phyloP scores from a whole-genome alignment of 306 rosid genomes.

The Lathyrus oleraceus region DNA sequence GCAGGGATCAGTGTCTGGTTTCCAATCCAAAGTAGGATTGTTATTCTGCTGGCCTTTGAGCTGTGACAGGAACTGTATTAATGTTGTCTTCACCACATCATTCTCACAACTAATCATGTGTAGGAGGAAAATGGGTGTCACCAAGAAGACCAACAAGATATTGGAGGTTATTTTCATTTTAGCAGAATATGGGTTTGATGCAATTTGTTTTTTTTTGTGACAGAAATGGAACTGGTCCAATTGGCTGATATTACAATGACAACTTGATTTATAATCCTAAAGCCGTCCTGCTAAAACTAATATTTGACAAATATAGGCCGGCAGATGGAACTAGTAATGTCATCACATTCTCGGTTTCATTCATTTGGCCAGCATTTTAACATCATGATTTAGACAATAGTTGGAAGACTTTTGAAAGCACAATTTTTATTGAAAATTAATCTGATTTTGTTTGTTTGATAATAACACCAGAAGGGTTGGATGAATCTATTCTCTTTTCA shows the following conservation, averaged over 20 bases:
- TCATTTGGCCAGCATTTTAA: constrained; percentile 36
- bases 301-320: constrained; percentile 49
- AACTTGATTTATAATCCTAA: constrained; percentile 20
- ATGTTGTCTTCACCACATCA: constrained; percentile 50
- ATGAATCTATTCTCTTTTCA: background rate
- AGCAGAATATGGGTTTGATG: background rate
- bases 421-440: background rate
- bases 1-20: constrained; percentile 66
- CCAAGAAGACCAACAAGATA: constrained; percentile 37
- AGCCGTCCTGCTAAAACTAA: background rate
- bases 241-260: constrained; percentile 55
- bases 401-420: background rate
- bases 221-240: constrained; percentile 38
- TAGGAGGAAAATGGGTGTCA: constrained; percentile 43
- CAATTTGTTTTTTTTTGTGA: constrained; percentile 22
- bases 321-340: constrained; percentile 44
- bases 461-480: background rate
- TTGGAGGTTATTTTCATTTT: constrained; percentile 46
- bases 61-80: constrained; percentile 53
- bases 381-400: constrained; percentile 4
- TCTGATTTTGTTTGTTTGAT: constrained; percentile 1
- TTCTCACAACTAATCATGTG: constrained; percentile 46
- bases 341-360: constrained; percentile 40
- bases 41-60: constrained; percentile 39
- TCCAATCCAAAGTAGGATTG: constrained; percentile 48